Base-by-base conservation (phyloP, 2,329 filamentous ascomycete genomes). In the Huntiella bhutanensis region DNA sequence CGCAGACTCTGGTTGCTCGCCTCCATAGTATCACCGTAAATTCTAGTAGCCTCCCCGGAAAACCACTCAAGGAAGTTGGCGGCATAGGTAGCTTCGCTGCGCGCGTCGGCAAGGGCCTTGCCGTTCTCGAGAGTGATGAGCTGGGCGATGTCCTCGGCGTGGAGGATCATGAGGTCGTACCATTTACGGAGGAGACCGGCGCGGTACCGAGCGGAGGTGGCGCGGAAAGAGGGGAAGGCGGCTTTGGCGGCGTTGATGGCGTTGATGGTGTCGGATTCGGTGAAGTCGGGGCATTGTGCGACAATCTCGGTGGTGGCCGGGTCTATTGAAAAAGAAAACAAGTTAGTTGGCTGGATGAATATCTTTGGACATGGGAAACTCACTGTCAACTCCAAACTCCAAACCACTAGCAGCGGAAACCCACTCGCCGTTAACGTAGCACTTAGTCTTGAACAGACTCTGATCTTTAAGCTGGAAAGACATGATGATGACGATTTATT, bases 371-470 rank as follows among this genome's bases (percentile, higher is more conserved):
- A 22, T 34, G 22, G 36, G 43, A 42, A 32, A 52, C 56, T 49
- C 62, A 76, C 74, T 75, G 53, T 70, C 67, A 48, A 86, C 76
- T 54, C 82, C 71, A 57, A 87, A 88, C 39, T 73, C 81, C 66
- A 82, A 71, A 52, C 78, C 77, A 1, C 79, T 82, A 54, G 74
- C 70, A 51, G 81, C 80, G 53, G 65, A 65, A 48, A 85, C 71
- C 77, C 81, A 88, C 68, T 83, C 68, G 55, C 82, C 82, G 59
- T 87, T 81, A 56, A 87, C 73, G 57, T 80, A 86, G 51, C 73
- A 68, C 58, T 80, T 69, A 51, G 71, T 70, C 60, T 81, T 85
- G 55, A 87, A 68, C 43, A 88, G 69, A 33, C 71, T 73, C 49
- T 67, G 64, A 55, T 80, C 76, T 58, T 71, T 74, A 52, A 79